Percentiles rank a stretch among this genome's conserved stretches.
Conservation (phyloP, 352 stramenopile species). For the Globisporangium perplexum region DNA sequence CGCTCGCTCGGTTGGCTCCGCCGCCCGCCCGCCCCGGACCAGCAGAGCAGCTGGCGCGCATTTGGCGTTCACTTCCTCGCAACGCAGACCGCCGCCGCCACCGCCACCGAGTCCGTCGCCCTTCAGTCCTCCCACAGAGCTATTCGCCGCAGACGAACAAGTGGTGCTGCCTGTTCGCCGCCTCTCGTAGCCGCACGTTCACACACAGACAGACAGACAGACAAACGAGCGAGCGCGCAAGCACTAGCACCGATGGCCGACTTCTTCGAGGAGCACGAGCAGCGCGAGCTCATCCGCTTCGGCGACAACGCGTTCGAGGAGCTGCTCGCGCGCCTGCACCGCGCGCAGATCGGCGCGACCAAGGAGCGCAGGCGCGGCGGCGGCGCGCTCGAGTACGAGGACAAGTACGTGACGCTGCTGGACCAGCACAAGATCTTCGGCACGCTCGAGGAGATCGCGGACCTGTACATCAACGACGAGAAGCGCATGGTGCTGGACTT, state of each 20-base stretch:
- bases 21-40: too few relatives aligned
- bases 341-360: slow-evolving; percentile 14
- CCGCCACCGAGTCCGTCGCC: background rate
- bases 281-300: slow-evolving; percentile 32
- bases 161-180: background rate
- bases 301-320: slow-evolving; percentile 38
- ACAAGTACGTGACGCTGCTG: slow-evolving; percentile 43
- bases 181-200: background rate
- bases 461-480: slow-evolving; percentile 54
- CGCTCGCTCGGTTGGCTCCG: background rate
- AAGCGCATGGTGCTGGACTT: slow-evolving; percentile 76
- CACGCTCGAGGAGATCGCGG: slow-evolving; percentile 58
- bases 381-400: slow-evolving; percentile 19
- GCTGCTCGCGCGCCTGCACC: slow-evolving; percentile 30
- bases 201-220: too few relatives aligned
- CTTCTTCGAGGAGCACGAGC: slow-evolving; percentile 30
- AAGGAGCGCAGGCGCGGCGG: slow-evolving; percentile 3
- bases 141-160: slow-evolving; percentile 1
- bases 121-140: too few relatives aligned
- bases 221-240: too few relatives aligned
- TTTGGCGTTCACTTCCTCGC: background rate
- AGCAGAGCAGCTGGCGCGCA: background rate
- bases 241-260: too few relatives aligned
- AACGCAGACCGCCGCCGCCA: background rate
- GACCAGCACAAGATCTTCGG: slow-evolving; percentile 53